Percentiles rank a stretch among this genome's conserved stretches.
Evolutionary conservation across 768 basidiomycete species (phyloP).

Genomic region (Phylloporus sp.): DNA sequence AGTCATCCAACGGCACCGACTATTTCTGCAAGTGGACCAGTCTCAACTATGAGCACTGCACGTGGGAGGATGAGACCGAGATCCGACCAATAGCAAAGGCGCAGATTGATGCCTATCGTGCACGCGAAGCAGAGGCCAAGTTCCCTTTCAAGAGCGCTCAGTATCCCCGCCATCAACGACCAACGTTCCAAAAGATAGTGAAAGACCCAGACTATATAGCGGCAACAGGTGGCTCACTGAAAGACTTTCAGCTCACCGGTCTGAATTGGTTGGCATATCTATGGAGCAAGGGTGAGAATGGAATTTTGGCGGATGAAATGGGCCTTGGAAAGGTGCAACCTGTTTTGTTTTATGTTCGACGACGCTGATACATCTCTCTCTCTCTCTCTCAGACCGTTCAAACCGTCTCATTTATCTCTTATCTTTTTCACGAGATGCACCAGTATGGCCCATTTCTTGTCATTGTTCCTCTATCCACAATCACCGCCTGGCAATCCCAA

Average conservation of each 20-base stretch:
- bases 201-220: constrained; percentile 86
- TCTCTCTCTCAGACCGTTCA: constrained; percentile 70
- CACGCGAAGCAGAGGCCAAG: constrained; percentile 70
- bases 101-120: constrained; percentile 75
- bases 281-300: constrained; percentile 93
- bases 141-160: constrained; percentile 81
- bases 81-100: constrained; percentile 73
- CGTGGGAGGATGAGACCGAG: constrained; percentile 88
- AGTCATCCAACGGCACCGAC: constrained; percentile 51
- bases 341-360: constrained; percentile 1
- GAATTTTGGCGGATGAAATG: constrained; percentile 99
- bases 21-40: constrained; percentile 98
- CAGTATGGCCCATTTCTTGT: constrained; percentile 98
- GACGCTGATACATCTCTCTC: constrained; percentile 9
- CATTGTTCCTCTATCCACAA: constrained; percentile 96
- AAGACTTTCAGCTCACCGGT: constrained; percentile 98
- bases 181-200: constrained; percentile 75
- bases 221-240: constrained; percentile 76
- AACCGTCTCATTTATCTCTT: constrained; percentile 92
- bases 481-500: constrained; percentile 97
- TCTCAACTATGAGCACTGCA: constrained; percentile 90
- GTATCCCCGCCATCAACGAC: constrained; percentile 67
- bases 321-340: constrained; percentile 84
- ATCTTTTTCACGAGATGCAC: constrained; percentile 85
- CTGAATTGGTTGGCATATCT: constrained; percentile 98